phyloP scores from a whole-genome alignment of 2,329 filamentous ascomycete genomes.

The Sordariomycetes sp. region DNA sequence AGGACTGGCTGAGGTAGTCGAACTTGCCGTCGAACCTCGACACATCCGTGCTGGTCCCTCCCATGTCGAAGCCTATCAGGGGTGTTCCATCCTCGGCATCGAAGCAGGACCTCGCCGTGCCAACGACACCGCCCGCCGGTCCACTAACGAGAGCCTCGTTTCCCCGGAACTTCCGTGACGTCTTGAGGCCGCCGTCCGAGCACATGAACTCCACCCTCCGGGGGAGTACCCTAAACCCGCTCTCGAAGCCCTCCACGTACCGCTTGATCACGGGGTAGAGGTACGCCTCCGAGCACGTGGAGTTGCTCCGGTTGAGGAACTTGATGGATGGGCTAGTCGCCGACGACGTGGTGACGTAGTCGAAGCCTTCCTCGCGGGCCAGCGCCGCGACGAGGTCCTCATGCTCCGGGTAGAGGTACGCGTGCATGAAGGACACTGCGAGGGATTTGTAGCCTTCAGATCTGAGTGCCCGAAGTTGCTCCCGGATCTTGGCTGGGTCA shows the following conservation, averaged over 20 bases:
- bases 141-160: constrained; percentile 78
- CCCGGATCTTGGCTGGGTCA: not conserved
- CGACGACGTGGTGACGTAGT: not conserved
- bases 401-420: not conserved
- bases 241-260: constrained; percentile 27
- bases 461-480: not conserved
- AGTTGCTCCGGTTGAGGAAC: not conserved
- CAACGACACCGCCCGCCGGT: constrained; percentile 86
- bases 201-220: constrained; percentile 95
- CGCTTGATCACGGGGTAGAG: constrained; percentile 35
- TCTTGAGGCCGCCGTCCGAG: constrained; percentile 64
- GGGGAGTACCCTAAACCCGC: constrained; percentile 65
- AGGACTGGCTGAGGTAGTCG: constrained; percentile 91
- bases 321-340: not conserved
- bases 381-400: not conserved
- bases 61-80: constrained; percentile 92
- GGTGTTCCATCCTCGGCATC: constrained; percentile 72
- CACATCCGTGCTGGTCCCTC: constrained; percentile 71
- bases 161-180: constrained; percentile 74
- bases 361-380: not conserved
- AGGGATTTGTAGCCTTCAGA: not conserved
- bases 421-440: not conserved
- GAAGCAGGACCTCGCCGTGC: constrained; percentile 88
- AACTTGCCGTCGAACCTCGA: constrained; percentile 80
- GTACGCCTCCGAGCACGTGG: not conserved